A percentile compares a stretch with the other conserved stretches of the same genome.
phyloP scores from a whole-genome alignment of 352 stramenopile species.

The Phytophthora vignae region DNA sequence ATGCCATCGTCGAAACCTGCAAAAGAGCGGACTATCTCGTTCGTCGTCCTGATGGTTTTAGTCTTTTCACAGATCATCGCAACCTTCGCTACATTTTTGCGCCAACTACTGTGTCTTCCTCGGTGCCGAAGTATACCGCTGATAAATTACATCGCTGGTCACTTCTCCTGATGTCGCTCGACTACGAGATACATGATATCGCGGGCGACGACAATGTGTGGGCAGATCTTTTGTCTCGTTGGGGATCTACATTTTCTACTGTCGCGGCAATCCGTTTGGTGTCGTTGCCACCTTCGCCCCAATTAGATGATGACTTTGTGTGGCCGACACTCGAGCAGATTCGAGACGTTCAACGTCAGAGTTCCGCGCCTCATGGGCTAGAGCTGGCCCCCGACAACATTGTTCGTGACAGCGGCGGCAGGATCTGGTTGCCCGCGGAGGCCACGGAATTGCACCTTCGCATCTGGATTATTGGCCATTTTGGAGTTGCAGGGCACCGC shows the following conservation, averaged over 20 bases:
- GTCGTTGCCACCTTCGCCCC: neutral
- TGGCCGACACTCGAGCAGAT: neutral
- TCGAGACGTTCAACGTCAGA: neutral
- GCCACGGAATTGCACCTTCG: slow-evolving; percentile 25
- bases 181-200: neutral
- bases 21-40: neutral
- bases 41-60: neutral
- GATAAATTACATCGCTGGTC: neutral
- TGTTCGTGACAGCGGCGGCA: neutral
- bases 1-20: slow-evolving; percentile 8
- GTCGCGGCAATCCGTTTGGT: neutral
- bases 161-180: neutral
- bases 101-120: neutral
- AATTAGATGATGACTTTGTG: neutral
- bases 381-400: neutral
- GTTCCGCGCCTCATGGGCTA: neutral
- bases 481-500: slow-evolving; percentile 3
- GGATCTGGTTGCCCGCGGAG: slow-evolving; percentile 6
- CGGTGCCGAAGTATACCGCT: neutral
- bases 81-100: slow-evolving; percentile 19
- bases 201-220: neutral
- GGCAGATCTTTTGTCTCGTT: neutral
- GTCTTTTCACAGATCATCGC: neutral
- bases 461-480: slow-evolving; percentile 32
- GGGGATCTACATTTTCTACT: neutral